Conservation (phyloP, 306 rosid species). For the Gillenia trifoliata region DNA sequence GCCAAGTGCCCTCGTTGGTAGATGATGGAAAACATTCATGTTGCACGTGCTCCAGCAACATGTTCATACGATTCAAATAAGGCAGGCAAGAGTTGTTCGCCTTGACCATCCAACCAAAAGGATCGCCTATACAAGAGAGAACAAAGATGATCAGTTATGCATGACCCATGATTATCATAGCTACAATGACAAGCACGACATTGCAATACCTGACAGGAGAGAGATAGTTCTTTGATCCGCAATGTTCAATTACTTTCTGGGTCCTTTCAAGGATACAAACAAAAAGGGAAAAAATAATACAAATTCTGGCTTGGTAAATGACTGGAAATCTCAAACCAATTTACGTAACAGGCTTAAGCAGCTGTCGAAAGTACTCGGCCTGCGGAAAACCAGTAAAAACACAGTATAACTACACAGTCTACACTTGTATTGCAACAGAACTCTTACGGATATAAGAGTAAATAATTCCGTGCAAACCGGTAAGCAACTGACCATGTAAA, state of each 20-base stretch:
- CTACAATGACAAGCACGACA: neutral
- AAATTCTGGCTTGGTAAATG: constrained; percentile 37
- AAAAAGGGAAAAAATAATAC: constrained; percentile 30
- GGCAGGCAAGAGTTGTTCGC: constrained; percentile 36
- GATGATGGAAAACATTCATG: constrained; percentile 28
- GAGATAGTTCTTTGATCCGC: constrained; percentile 25
- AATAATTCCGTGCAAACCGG: neutral
- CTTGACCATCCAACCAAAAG: constrained; percentile 57
- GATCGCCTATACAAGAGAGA: constrained; percentile 30
- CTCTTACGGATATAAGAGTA: neutral
- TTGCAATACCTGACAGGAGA: constrained; percentile 32
- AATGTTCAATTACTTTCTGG: constrained; percentile 36
- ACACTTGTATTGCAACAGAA: neutral
- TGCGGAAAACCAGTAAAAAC: constrained; percentile 31
- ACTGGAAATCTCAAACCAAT: constrained; percentile 15
- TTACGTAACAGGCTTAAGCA: constrained; percentile 95
- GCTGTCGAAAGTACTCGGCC: constrained; percentile 87
- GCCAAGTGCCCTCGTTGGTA: constrained; percentile 24
- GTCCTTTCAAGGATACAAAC: constrained; percentile 35
- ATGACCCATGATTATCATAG: neutral
- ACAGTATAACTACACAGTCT: neutral
- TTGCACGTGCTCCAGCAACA: constrained; percentile 29
- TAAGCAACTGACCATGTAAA: neutral
- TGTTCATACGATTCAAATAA: constrained; percentile 26
- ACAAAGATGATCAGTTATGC: constrained; percentile 11